Evolutionary conservation across 768 basidiomycete genomes (phyloP).

Genomic region (Macrocybe gigantea): DNA sequence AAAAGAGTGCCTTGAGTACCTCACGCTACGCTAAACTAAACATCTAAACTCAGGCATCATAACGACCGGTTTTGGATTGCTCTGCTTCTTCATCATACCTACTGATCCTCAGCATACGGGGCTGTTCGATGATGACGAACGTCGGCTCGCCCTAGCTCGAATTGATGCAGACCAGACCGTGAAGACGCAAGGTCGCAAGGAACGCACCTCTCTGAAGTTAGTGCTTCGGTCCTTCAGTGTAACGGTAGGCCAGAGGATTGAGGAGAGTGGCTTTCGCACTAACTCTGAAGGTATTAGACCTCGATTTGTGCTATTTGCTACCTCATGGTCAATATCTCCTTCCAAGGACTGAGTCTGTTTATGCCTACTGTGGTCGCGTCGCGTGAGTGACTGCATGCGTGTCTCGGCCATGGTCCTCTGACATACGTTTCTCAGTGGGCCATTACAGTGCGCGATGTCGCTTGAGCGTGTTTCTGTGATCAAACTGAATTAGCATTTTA

Average conservation of each 20-base stretch:
- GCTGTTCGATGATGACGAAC: slow-evolving; percentile 26
- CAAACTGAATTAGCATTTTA: slow-evolving; percentile 11
- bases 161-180: slow-evolving; percentile 28
- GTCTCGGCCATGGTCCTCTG: background rate
- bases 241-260: too few relatives aligned
- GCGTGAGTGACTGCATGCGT: slow-evolving; percentile 22
- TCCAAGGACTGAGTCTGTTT: slow-evolving; percentile 22
- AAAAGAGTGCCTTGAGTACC: background rate
- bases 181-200: slow-evolving; percentile 19
- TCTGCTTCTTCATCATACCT: slow-evolving; percentile 30
- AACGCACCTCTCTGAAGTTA: slow-evolving; percentile 21
- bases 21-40: background rate
- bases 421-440: slow-evolving; percentile 8
- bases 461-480: background rate
- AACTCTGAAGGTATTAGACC: slow-evolving; percentile 7
- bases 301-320: slow-evolving; percentile 15
- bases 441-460: slow-evolving; percentile 17
- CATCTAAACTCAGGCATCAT: slow-evolving; percentile 21
- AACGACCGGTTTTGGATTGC: slow-evolving; percentile 27
- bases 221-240: slow-evolving; percentile 22
- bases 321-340: slow-evolving; percentile 21
- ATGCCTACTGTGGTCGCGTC: slow-evolving; percentile 38
- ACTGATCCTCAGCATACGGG: slow-evolving; percentile 27
- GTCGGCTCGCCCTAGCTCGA: slow-evolving; percentile 25
- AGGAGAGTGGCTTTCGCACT: too few relatives aligned